phyloP scores from a whole-genome alignment of 225 moss, liverwort and hornwort species.

The Neckera pumila region DNA sequence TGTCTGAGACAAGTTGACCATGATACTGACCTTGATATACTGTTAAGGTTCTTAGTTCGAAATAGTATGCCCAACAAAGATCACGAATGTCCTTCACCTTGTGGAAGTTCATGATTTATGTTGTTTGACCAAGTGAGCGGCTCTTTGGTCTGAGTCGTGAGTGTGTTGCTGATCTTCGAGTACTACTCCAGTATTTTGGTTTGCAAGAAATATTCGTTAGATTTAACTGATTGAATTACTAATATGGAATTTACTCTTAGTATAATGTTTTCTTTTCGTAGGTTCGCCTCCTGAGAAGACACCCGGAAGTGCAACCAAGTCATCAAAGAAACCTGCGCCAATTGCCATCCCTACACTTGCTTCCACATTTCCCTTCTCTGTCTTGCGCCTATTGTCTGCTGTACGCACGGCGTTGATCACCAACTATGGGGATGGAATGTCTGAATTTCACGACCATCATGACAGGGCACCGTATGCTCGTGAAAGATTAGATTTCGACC shows the following conservation, averaged over 20 bases:
- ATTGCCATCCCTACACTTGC: conserved; percentile 55
- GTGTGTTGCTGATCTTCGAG: not conserved
- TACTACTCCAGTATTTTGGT: not conserved
- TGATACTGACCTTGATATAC: not conserved
- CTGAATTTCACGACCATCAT: conserved; percentile 33
- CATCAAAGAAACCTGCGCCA: conserved; percentile 48
- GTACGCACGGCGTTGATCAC: conserved; percentile 52
- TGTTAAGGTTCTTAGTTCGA: not conserved
- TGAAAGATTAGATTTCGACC: conserved; percentile 51
- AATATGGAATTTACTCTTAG: not conserved
- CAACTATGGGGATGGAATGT: conserved; percentile 28
- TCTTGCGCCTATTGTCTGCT: conserved; percentile 63
- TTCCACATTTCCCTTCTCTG: conserved; percentile 67
- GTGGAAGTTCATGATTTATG: not conserved
- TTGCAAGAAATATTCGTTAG: not conserved
- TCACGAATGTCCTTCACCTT: not conserved
- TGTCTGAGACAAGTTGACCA: not conserved
- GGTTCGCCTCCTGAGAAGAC: conserved; percentile 64
- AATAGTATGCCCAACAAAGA: not conserved
- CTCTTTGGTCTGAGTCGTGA: not conserved
- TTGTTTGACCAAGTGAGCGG: not conserved
- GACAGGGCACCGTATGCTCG: conserved; percentile 29
- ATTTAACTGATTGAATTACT: not conserved
- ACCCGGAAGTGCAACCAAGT: conserved; percentile 52
- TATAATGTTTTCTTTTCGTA: not conserved